Base-by-base conservation (phyloP, 768 basidiomycete genomes). In the Mycena indigotica region DNA sequence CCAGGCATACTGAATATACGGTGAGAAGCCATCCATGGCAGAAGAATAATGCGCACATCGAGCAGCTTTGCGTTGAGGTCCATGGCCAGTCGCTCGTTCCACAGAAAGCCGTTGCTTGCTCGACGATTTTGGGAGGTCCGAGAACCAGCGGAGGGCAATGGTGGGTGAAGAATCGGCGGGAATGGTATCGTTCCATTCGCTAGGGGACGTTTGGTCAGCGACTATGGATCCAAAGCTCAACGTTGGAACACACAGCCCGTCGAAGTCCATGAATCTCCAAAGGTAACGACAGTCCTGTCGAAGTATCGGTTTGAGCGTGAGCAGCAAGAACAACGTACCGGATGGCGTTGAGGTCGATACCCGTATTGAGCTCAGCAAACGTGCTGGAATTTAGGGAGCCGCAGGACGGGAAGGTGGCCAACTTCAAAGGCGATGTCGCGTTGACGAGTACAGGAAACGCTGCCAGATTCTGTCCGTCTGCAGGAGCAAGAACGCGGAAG, bases 241-340 rank as follows among this genome's bases (percentile, higher is more conserved):
- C 28, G 2, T 12, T n/a, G 8, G 32, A 39, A 30, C 56, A 3
- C 16, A 68, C 68, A 54, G 45, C 70, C 70, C 16, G 69, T 70
- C 1, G 70, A 70, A 10, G 70, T 72, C 70, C 70, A 72, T 4
- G 69, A 72, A 50, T 72, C 69, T 0, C 70, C 70, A 58, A 72
- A 70, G 1, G 70, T 67, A 21, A 72, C 70, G 8, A 72, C 52
- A 2, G 70, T 70, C 48, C 69, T 69, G 44, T n/a, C n/a, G 38
- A 39, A 48, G 44, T 28, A 17, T 19, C 26, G 13, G n/a, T n/a
- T n/a, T n/a, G n/a, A n/a, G n/a, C n/a, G n/a, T n/a, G n/a, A n/a
- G n/a, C n/a, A n/a, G n/a, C n/a, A n/a, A n/a, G n/a, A n/a, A n/a
- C n/a, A n/a, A 45, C 62, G 21, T 17, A 67, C 68, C 54, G 65